Evolutionary conservation across 208 protist species (phyloP).

Genomic region (Crithidia mellificae): DNA sequence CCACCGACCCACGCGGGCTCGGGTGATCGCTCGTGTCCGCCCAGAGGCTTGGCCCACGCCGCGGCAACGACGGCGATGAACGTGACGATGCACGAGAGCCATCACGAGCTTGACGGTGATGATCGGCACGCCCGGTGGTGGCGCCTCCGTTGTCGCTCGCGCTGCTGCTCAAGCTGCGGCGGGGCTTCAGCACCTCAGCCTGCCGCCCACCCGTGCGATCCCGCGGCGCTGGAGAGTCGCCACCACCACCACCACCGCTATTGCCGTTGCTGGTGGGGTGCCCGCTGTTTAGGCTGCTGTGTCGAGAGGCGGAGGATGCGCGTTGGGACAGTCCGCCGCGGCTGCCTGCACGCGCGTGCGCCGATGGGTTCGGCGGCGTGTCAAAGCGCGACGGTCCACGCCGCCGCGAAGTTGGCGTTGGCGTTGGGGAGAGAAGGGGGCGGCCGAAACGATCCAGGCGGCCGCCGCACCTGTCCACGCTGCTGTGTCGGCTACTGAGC

Average conservation of each 20-base stretch:
- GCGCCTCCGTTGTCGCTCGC: neutral
- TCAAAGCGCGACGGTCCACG: constrained; percentile 37
- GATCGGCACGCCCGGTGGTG: too few relatives aligned
- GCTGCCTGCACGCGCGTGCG: neutral
- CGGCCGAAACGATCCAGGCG: constrained; percentile 13
- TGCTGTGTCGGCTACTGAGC: neutral
- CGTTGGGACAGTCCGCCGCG: neutral
- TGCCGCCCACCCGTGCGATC: constrained; percentile 53
- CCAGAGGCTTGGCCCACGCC: constrained; percentile 21
- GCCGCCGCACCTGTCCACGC: neutral
- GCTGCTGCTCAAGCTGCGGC: constrained; percentile 2
- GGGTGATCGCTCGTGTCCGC: constrained; percentile 13
- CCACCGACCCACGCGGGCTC: constrained; percentile 36
- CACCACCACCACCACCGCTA: constrained; percentile 24
- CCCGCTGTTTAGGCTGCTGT: neutral
- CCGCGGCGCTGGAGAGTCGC: constrained; percentile 57
- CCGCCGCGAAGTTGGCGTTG: constrained; percentile 15
- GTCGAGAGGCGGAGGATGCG: neutral
- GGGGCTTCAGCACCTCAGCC: constrained; percentile 7
- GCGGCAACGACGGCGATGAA: constrained; percentile 14
- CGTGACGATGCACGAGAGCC: constrained; percentile 20
- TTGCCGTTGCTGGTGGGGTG: too few relatives aligned
- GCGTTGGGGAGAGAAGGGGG: constrained; percentile 32
- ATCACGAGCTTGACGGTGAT: too few relatives aligned
- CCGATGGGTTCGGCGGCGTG: constrained; percentile 24